A percentile compares a stretch with the other conserved stretches of the same genome.
Conservation (phyloP, 148 eudicot genomes). For the Beta vulgaris region DNA sequence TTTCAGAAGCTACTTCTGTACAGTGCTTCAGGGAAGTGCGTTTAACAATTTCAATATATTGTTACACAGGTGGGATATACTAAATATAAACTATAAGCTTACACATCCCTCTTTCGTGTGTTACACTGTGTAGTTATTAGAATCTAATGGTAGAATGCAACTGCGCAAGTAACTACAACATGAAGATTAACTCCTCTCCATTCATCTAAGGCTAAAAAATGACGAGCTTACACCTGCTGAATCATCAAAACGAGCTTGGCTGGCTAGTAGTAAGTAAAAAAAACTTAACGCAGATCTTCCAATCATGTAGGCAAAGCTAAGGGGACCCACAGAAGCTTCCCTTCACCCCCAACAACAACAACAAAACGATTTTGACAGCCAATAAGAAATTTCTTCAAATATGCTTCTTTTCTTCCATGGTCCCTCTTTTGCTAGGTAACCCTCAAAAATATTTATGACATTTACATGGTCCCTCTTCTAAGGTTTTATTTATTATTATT, state of each 20-base stretch:
- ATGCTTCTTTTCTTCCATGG: neutral
- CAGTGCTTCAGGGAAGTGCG: neutral
- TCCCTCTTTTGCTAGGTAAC: neutral
- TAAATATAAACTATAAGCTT: neutral
- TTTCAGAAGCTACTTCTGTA: neutral
- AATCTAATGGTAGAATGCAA: neutral
- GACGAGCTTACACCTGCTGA: neutral
- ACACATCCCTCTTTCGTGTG: neutral
- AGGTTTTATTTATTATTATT: no score
- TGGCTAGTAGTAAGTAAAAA: no score
- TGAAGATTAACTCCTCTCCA: neutral
- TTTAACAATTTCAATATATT: neutral
- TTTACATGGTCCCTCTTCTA: no score
- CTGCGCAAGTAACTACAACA: neutral
- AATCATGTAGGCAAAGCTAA: neutral
- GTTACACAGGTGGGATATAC: no score
- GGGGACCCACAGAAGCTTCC: neutral
- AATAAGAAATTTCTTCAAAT: neutral
- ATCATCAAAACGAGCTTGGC: neutral
- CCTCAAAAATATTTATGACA: no score
- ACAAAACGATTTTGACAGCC: neutral
- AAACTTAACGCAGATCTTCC: neutral
- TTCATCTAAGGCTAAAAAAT: neutral
- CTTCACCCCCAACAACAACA: neutral
- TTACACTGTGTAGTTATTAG: neutral